These are phyloP conservation scores for Phialophora chinensis DNA, from an alignment of 2,329 filamentous ascomycete species.

Conservation along the genomic window DNA sequence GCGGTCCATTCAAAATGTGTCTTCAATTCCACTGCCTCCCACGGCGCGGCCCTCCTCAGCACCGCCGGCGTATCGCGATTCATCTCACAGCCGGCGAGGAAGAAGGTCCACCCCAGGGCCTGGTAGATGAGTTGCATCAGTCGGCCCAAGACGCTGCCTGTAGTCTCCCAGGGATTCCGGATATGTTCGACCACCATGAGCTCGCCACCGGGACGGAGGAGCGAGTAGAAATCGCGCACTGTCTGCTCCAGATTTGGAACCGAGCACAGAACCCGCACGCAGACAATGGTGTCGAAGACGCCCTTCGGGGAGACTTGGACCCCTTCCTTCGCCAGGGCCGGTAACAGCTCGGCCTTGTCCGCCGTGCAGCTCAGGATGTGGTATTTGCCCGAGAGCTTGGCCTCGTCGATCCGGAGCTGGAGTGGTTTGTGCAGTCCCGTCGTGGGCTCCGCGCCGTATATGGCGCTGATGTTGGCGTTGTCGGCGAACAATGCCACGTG, in stretches of 20 bases:
- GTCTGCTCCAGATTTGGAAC: conserved; percentile 57
- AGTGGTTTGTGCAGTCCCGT: conserved; percentile 55
- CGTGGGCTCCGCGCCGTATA: conserved; percentile 64
- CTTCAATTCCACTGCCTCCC: conserved; percentile 58
- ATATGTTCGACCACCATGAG: conserved; percentile 64
- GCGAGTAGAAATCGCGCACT: conserved; percentile 53
- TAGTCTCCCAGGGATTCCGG: conserved; percentile 57
- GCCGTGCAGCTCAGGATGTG: conserved; percentile 56
- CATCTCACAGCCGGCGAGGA: conserved; percentile 59
- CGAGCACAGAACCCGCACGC: conserved; percentile 61
- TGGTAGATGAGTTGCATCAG: conserved; percentile 55
- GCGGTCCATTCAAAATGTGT: conserved; percentile 46
- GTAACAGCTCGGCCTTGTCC: conserved; percentile 54
- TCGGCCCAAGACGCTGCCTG: conserved; percentile 54
- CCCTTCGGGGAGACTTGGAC: conserved; percentile 45
- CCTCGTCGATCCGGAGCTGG: conserved; percentile 34
- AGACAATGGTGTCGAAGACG: conserved; percentile 62
- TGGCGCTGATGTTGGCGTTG: conserved; percentile 49
- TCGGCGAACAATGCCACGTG: conserved; percentile 55
- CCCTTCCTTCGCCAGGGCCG: conserved; percentile 52
- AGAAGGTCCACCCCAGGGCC: conserved; percentile 57
- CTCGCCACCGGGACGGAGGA: conserved; percentile 62
- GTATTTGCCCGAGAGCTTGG: conserved; percentile 53
- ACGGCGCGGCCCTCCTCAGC: conserved; percentile 53
- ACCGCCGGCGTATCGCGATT: conserved; percentile 55